Evolutionary conservation across 371 early-diverging fungal species (phyloP), one percentile per base, ranked within the genome.

Genomic region (Cokeromyces recurvatus): DNA sequence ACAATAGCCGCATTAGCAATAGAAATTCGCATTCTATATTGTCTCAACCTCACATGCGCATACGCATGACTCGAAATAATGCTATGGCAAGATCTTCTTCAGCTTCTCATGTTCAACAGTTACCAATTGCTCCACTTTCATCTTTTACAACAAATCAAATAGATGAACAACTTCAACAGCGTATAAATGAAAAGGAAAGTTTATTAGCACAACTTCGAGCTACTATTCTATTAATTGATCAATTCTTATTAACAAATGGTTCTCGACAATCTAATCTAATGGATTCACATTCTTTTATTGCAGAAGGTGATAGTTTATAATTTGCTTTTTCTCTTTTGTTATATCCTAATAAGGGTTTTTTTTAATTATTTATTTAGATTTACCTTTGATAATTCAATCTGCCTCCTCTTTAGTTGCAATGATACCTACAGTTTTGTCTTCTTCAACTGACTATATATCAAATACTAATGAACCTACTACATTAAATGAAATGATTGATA

Each of bases 101-200:
- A n/a, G n/a, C n/a, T n/a, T n/a, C n/a, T n/a, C n/a, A n/a, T n/a
- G n/a, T n/a, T n/a, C n/a, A n/a, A n/a, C n/a, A n/a, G n/a, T n/a
- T n/a, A n/a, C n/a, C n/a, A n/a, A n/a, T n/a, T n/a, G n/a, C n/a
- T n/a, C n/a, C n/a, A n/a, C n/a, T n/a, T n/a, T n/a, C n/a, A n/a
- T n/a, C n/a, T n/a, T n/a, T n/a, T n/a, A n/a, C n/a, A n/a, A n/a
- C n/a, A n/a, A n/a, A 29, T 8, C 29, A 57, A 45, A 44, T 64
- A 5, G 67, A 70, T 38, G 51, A 57, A 10, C 44, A 55, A 11
- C 51, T 64, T 24, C 59, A 63, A 3, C 57, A 53, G 12, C 46
- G 64, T 27, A 59, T 71, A 17, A 36, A 38, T 16, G 63, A 63
- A 32, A 62, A 71, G 20, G 65, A 58, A 46, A 61, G 63, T 56